Evolutionary conservation across 1,284 basidiomycete genomes (phyloP), one percentile per base, ranked within the genome.

Genomic region (Gymnopus androsaceus): DNA sequence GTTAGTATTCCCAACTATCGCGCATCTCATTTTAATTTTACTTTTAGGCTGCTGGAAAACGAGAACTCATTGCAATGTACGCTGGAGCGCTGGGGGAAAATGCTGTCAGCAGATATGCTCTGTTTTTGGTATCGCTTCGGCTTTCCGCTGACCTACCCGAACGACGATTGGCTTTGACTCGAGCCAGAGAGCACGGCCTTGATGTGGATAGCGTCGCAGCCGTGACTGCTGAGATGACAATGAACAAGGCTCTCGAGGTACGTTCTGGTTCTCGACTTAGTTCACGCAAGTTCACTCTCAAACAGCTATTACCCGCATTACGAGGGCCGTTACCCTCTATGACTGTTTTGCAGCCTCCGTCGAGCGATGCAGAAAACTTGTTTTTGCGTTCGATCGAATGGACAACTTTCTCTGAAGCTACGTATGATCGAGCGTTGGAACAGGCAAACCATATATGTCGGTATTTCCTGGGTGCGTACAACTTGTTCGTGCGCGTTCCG

Each of bases 361-460:
- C 83, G 0, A 79, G 75, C 1, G 81, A 84, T 12, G 69, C 72
- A 0, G 92, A 96, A 67, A 70, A 78, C 38, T 72, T 90, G 47
- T 77, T 99, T 8, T 80, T 98, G 49, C 83, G 94, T 8, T 90
- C 92, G 0, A 87, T 98, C 56, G 95, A 98, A 67, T 99, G 96
- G 96, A 91, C 96, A 44, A 91, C 85, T 0, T 91, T 94, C 69
- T 76, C 83, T 59, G 82, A 85, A 38, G 74, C 80, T 17, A 96
- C 93, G 1, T 85, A 87, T 60, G 73, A 77, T n/a, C 86, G 86
- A 15, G 94, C 94, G 0, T 74, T 97, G 3, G 82, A 89, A 64
- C 91, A 94, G 64, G 86, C 91, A 1, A 94, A 95, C 59, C 85
- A 90, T 37, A 88, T 95, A 50, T 70, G 93, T 55, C 84, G 94